Evolutionary conservation across 2,329 filamentous ascomycete genomes (phyloP).

Genomic region (Neobulgaria alba): DNA sequence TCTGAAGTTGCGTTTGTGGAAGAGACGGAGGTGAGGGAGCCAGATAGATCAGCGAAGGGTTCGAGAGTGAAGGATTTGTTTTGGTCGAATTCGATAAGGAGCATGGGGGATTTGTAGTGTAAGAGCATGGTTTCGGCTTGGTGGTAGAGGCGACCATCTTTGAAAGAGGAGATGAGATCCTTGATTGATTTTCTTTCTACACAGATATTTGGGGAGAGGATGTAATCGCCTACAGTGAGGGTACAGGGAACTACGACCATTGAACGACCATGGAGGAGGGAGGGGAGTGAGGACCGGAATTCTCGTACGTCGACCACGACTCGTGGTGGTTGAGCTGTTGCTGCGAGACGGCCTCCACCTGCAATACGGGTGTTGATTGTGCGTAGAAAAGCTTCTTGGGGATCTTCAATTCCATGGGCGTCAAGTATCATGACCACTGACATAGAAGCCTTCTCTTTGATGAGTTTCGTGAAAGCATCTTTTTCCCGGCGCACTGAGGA

Average conservation of each 20-base stretch:
- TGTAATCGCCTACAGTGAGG: constrained; percentile 93
- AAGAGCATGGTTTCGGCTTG: constrained; percentile 92
- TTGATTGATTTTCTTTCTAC: constrained; percentile 90
- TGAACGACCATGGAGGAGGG: constrained; percentile 78
- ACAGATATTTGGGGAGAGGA: constrained; percentile 83
- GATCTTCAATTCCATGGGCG: constrained; percentile 60
- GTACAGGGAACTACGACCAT: constrained; percentile 90
- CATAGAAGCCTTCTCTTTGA: constrained; percentile 92
- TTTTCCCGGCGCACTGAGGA: constrained; percentile 89
- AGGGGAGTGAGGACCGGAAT: constrained; percentile 87
- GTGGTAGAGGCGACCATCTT: constrained; percentile 82
- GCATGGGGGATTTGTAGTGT: constrained; percentile 81
- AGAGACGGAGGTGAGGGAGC: constrained; percentile 54
- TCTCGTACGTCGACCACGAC: constrained; percentile 95
- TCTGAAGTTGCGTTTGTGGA: constrained; percentile 58
- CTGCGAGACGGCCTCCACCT: constrained; percentile 74
- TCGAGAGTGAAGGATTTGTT: constrained; percentile 96
- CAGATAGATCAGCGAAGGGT: constrained; percentile 59
- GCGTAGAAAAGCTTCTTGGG: constrained; percentile 84
- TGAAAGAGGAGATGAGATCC: constrained; percentile 86
- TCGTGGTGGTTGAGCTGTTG: constrained; percentile 78
- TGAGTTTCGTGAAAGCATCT: constrained; percentile 88
- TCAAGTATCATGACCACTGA: constrained; percentile 76
- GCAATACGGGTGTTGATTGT: constrained; percentile 96
- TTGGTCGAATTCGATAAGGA: constrained; percentile 95